These are phyloP conservation scores for Hypoxylon subgilvum DNA, from an alignment of 495 filamentous ascomycete genomes.

Conservation along the genomic window DNA sequence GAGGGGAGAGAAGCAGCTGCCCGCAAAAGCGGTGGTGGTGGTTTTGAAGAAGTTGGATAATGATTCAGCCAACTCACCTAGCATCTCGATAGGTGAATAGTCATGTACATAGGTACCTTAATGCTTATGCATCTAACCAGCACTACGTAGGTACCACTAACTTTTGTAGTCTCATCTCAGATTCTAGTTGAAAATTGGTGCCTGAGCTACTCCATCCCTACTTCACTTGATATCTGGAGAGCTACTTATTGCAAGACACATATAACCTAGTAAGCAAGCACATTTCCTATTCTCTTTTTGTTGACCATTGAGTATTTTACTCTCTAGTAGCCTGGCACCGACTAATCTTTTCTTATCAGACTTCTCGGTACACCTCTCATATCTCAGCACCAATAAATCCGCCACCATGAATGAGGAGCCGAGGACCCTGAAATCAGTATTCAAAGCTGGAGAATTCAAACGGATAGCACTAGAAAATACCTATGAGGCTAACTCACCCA, in stretches of 20 bases:
- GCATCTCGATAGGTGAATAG: not conserved
- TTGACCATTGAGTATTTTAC: too few relatives aligned
- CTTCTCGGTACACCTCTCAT: not conserved
- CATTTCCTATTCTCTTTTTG: too few relatives aligned
- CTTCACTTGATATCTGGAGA: too few relatives aligned
- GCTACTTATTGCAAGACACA: too few relatives aligned
- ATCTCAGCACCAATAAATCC: not conserved
- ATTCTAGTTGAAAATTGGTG: too few relatives aligned
- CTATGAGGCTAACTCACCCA: constrained; percentile 58
- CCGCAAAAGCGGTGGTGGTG: too few relatives aligned
- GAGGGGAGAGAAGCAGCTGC: not conserved
- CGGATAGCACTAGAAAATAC: constrained; percentile 46
- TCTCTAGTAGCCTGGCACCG: not conserved
- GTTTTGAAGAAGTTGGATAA: not conserved
- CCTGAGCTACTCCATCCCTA: too few relatives aligned
- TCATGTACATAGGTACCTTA: not conserved
- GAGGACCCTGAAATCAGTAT: constrained; percentile 51
- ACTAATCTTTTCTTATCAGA: not conserved
- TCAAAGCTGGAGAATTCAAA: constrained; percentile 61
- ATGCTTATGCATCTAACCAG: too few relatives aligned
- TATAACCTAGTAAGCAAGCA: too few relatives aligned
- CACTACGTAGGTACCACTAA: too few relatives aligned
- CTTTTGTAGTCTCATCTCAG: too few relatives aligned
- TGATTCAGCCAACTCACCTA: too few relatives aligned
- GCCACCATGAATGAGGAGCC: constrained; percentile 42